Evolutionary conservation across 257 asterid genomes (phyloP), one percentile per base, ranked within the genome.

Genomic region (Jasminum sambac): DNA sequence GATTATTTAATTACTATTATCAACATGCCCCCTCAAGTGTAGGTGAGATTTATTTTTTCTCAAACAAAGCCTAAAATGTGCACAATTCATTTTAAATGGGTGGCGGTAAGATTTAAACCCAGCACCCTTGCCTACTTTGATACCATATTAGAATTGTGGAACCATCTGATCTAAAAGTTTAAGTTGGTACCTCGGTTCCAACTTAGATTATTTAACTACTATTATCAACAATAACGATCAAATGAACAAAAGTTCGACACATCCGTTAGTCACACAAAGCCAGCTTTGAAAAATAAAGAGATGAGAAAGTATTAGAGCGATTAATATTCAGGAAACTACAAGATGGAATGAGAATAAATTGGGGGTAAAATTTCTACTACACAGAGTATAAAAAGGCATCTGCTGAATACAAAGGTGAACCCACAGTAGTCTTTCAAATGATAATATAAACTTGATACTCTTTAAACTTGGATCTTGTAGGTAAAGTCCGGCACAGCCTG

Each of bases 331-430:
- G 60, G 25, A 17, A 50, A 50, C 5, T 50, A 50, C 13, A 46
- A 17, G 2, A 14, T 16, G 26, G 1, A 50, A 50, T 12, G 5
- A 64, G 68, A 38, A 38, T 11, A 39, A 17, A 64, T 21, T 39
- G 43, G 55, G 4, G 38, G 25, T 50, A 64, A 23, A 23, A 19
- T 42, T 25, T 36, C 37, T 64, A 1, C 69, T 19, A 63, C 5
- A 10, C 60, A 50, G 13, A 19, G 17, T 50, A 17, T n/a, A 19
- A 52, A 52, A 2, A 8, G 26, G 10, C 17, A 55, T 8, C 17
- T 48, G 58, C 58, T 48, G 58, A 48, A 48, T 48, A n/a, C 58
- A 48, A 48, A 48, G 58, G 58, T 48, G 58, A 48, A 48, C 11
- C 23, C 24, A 48, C 25, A 48, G 58, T 48, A 48, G 11, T 48